Conservation (phyloP, 2,329 filamentous ascomycete genomes). For the Claviceps monticola region DNA sequence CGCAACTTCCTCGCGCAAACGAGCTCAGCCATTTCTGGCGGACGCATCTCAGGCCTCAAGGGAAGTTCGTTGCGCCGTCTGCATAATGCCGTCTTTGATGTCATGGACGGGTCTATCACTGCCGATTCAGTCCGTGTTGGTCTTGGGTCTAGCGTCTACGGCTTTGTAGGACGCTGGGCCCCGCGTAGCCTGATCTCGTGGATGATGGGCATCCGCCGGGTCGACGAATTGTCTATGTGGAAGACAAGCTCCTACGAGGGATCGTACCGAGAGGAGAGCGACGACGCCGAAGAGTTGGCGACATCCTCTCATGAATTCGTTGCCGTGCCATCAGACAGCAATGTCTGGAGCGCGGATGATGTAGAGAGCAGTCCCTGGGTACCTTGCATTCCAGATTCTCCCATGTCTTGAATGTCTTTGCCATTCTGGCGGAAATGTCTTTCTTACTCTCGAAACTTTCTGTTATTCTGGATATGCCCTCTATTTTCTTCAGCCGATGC, state of each 20-base stretch:
- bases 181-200: conserved; percentile 69
- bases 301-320: conserved; percentile 33
- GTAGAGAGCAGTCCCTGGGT: conserved; percentile 33
- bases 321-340: conserved; percentile 29
- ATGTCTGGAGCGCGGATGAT: conserved; percentile 28
- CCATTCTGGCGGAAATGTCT: neutral
- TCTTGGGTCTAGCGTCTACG: conserved; percentile 71
- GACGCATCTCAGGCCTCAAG: conserved; percentile 43
- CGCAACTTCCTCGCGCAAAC: conserved; percentile 45
- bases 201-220: conserved; percentile 73
- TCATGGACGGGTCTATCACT: conserved; percentile 53
- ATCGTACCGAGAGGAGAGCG: conserved; percentile 23
- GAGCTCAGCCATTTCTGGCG: conserved; percentile 40
- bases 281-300: conserved; percentile 19
- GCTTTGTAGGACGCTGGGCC: conserved; percentile 68
- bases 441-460: no score
- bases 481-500: no score
- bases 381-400: conserved; percentile 13
- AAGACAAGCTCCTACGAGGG: conserved; percentile 29
- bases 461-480: no score
- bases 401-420: neutral
- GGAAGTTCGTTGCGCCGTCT: conserved; percentile 65
- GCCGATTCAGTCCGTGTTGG: conserved; percentile 62
- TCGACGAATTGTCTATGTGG: conserved; percentile 43
- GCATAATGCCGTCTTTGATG: conserved; percentile 82